phyloP scores from a whole-genome alignment of 1,284 basidiomycete genomes.

The Cutaneotrichosporon spelunceum region DNA sequence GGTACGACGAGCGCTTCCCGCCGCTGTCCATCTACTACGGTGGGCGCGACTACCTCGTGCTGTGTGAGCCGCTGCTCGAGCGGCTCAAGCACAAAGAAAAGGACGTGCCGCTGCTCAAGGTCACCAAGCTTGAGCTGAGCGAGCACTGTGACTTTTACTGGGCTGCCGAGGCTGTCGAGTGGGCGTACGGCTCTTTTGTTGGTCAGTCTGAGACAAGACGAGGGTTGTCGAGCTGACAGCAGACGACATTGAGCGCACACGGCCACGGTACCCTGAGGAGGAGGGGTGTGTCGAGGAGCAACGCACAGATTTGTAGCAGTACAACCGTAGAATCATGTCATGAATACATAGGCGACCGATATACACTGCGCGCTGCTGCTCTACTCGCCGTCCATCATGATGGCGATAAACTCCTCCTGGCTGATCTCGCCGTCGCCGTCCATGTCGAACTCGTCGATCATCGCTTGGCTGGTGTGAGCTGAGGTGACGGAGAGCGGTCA shows the following conservation, averaged over 20 bases:
- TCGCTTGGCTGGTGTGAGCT: slow-evolving; percentile 73
- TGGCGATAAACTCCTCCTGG: slow-evolving; percentile 61
- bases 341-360: slow-evolving; percentile 4
- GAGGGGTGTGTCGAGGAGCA: slow-evolving; percentile 2
- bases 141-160: slow-evolving; percentile 57
- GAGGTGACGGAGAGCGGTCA: too few relatives aligned
- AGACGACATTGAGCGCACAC: slow-evolving; percentile 47
- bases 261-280: slow-evolving; percentile 42
- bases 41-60: slow-evolving; percentile 56
- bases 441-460: slow-evolving; percentile 99
- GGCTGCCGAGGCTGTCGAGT: slow-evolving; percentile 62
- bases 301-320: neutral
- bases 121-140: slow-evolving; percentile 55
- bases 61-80: slow-evolving; percentile 56
- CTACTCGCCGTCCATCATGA: slow-evolving; percentile 89
- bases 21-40: slow-evolving; percentile 59
- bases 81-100: slow-evolving; percentile 54
- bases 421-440: slow-evolving; percentile 98
- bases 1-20: slow-evolving; percentile 61
- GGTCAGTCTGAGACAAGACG: slow-evolving; percentile 33
- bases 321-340: neutral
- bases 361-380: neutral
- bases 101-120: slow-evolving; percentile 57
- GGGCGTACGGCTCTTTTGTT: slow-evolving; percentile 55
- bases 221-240: neutral